Conservation (phyloP, 139 green algal species). For the Chlamydomonas incerta region DNA sequence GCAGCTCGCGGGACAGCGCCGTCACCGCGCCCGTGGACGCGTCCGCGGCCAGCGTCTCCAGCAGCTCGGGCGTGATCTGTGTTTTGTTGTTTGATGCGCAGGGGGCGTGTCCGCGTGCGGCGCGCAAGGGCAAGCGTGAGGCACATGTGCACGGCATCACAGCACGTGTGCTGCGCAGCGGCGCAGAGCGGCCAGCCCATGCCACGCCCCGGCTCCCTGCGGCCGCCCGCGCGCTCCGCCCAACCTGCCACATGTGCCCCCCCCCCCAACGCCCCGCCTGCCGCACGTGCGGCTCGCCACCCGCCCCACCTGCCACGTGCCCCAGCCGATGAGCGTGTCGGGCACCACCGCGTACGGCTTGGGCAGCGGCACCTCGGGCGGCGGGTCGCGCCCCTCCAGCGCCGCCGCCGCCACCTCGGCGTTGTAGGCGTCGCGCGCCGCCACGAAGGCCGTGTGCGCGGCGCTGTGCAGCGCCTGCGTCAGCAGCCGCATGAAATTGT, state of each 20-base stretch:
- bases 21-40: background rate
- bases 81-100: too few relatives aligned
- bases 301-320: slow-evolving; percentile 15
- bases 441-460: background rate
- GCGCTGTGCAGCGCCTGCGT: slow-evolving; percentile 31
- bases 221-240: too few relatives aligned
- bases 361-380: background rate
- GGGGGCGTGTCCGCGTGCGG: too few relatives aligned
- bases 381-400: background rate
- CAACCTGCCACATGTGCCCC: too few relatives aligned
- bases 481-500: slow-evolving; percentile 46
- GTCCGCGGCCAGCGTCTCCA: background rate
- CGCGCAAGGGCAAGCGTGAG: too few relatives aligned
- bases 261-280: too few relatives aligned
- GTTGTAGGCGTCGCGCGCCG: background rate
- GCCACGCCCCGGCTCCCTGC: too few relatives aligned
- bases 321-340: slow-evolving; percentile 51
- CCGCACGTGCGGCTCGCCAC: too few relatives aligned
- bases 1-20: background rate
- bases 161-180: too few relatives aligned
- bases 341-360: slow-evolving; percentile 43
- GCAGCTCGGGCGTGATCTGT: slow-evolving; percentile 23
- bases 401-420: slow-evolving; percentile 18
- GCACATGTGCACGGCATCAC: too few relatives aligned
- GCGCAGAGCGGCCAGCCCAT: too few relatives aligned